A percentile compares a stretch with the other conserved stretches of the same genome.
phyloP scores from a whole-genome alignment of 2,329 filamentous ascomycete species.

The Helotiales sp. region DNA sequence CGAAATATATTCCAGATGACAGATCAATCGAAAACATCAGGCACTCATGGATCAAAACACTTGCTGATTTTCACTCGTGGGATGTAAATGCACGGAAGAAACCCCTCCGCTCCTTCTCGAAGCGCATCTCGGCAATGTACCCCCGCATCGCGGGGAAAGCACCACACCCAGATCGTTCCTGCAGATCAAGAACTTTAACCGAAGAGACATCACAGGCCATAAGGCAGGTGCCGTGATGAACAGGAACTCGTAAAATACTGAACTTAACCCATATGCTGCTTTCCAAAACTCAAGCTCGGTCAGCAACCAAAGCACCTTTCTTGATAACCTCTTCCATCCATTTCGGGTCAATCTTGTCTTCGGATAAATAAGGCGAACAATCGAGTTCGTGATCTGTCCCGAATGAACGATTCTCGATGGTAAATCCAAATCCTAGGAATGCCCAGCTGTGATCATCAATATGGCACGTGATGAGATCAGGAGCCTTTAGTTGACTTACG shows the following conservation, averaged over 20 bases:
- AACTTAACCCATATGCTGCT: not conserved
- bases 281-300: not conserved
- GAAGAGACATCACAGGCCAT: slow-evolving; percentile 17
- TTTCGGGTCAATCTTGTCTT: slow-evolving; percentile 36
- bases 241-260: not conserved
- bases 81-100: not conserved
- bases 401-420: slow-evolving; percentile 30
- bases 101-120: not conserved
- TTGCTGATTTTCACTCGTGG: not conserved
- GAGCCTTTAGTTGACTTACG: slow-evolving; percentile 7
- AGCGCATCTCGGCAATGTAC: not conserved
- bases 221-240: slow-evolving; percentile 4
- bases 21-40: too few relatives aligned
- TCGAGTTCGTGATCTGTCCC: slow-evolving; percentile 22
- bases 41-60: too few relatives aligned
- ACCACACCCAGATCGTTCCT: not conserved
- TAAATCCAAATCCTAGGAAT: slow-evolving; percentile 36
- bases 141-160: not conserved
- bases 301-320: slow-evolving; percentile 14
- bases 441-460: slow-evolving; percentile 28
- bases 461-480: not conserved
- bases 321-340: slow-evolving; percentile 34
- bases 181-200: not conserved
- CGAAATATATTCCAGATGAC: too few relatives aligned
- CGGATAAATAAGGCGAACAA: slow-evolving; percentile 34